Evolutionary conservation across 169 alveolate genomes (phyloP).

Genomic region (Plasmodium berghei): DNA sequence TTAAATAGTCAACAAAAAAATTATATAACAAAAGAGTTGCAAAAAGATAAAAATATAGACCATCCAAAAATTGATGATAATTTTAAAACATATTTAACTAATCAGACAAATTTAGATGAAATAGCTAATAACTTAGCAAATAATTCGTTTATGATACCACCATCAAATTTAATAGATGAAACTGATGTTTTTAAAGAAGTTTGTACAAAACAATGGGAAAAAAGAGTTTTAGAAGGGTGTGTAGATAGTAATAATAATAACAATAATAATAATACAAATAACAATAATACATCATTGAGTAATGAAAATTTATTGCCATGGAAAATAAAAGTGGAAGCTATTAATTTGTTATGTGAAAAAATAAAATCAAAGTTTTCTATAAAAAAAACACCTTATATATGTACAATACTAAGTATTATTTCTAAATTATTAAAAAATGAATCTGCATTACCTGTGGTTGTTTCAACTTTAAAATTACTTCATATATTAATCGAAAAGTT

Average conservation of each 20-base stretch:
- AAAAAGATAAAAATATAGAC: slow-evolving; percentile 31
- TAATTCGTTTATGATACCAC: background rate
- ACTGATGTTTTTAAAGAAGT: slow-evolving; percentile 51
- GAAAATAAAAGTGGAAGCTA: slow-evolving; percentile 77
- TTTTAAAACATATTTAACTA: slow-evolving; percentile 4
- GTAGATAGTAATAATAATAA: slow-evolving; percentile 20
- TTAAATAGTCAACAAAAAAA: slow-evolving; percentile 57
- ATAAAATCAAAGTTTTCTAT: slow-evolving; percentile 42
- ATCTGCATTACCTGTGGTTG: slow-evolving; percentile 72
- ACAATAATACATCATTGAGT: slow-evolving; percentile 23
- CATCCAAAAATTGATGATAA: background rate
- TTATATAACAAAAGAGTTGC: slow-evolving; percentile 61
- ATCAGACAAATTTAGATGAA: background rate
- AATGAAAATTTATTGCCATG: slow-evolving; percentile 75
- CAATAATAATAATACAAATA: background rate
- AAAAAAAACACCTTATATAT: slow-evolving; percentile 50
- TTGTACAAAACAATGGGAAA: slow-evolving; percentile 76
- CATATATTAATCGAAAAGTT: slow-evolving; percentile 57
- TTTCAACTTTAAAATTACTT: slow-evolving; percentile 42
- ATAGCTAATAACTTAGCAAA: background rate
- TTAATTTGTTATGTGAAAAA: slow-evolving; percentile 57
- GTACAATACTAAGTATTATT: slow-evolving; percentile 49
- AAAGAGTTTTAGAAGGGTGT: slow-evolving; percentile 68
- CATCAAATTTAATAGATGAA: slow-evolving; percentile 35
- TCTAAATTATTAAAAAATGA: slow-evolving; percentile 56